A percentile compares a stretch with the other conserved stretches of the same genome.
Evolutionary conservation across 139 green algal species (phyloP).

Genomic region (Chlorella sp.): DNA sequence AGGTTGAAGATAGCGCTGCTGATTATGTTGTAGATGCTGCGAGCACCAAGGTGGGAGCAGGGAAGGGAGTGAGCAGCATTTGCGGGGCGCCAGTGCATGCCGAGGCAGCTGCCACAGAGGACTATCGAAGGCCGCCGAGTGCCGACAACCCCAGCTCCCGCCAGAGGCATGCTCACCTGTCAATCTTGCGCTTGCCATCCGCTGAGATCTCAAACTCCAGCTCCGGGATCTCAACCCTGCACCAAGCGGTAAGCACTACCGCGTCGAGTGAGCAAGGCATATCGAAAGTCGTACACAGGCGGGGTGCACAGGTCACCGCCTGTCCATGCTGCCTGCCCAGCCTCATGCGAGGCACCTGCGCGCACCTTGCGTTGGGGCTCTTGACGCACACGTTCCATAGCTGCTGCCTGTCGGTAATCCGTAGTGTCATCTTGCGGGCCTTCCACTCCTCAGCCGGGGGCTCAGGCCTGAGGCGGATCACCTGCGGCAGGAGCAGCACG

Average conservation of each 20-base stretch:
- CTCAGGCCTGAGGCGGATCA: conserved; percentile 31
- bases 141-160: too few species aligned
- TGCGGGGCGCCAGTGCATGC: too few species aligned
- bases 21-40: conserved; percentile 69
- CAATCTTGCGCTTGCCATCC: conserved; percentile 46
- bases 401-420: conserved; percentile 27
- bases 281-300: too few species aligned
- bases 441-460: conserved; percentile 33
- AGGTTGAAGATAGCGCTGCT: conserved; percentile 47
- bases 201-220: conserved; percentile 61
- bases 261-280: too few species aligned
- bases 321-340: background rate
- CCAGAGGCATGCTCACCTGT: too few species aligned
- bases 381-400: conserved; percentile 52
- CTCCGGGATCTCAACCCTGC: conserved; percentile 51
- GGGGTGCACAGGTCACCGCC: too few species aligned
- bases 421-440: conserved; percentile 32
- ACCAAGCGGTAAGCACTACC: background rate
- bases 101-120: too few species aligned
- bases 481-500: too few species aligned
- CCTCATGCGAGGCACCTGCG: background rate
- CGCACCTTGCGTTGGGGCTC: conserved; percentile 21
- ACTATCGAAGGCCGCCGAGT: too few species aligned
- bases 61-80: too few species aligned
- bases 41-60: too few species aligned